A percentile compares a stretch with the other conserved stretches of the same genome.
These are phyloP conservation scores for Clarireedia hainanense DNA, from an alignment of 2,329 filamentous ascomycete species.

Conservation along the genomic window DNA sequence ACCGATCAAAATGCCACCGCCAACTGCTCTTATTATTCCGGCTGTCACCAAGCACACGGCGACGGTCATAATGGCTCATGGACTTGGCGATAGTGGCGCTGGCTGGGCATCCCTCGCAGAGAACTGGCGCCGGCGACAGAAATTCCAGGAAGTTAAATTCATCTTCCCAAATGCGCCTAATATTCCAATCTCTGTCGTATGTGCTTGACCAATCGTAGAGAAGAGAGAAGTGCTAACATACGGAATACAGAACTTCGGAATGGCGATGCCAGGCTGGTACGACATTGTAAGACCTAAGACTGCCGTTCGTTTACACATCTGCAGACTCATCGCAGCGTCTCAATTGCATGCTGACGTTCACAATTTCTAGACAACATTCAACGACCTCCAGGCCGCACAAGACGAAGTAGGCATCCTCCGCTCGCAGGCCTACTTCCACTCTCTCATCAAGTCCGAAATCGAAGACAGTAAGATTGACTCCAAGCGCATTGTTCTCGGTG, in stretches of 20 bases:
- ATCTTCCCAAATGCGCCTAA: slow-evolving; percentile 84
- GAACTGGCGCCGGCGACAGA: slow-evolving; percentile 73
- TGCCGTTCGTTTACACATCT: slow-evolving; percentile 18
- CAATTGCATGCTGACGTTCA: not conserved
- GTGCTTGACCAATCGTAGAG: not conserved
- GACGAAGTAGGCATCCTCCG: slow-evolving; percentile 68
- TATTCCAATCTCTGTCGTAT: slow-evolving; percentile 76
- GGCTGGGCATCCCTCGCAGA: slow-evolving; percentile 79
- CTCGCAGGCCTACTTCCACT: slow-evolving; percentile 68
- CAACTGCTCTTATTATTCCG: slow-evolving; percentile 58
- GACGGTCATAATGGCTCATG: slow-evolving; percentile 90
- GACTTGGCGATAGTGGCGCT: slow-evolving; percentile 74
- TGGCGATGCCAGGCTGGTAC: slow-evolving; percentile 82
- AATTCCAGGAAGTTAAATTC: slow-evolving; percentile 86
- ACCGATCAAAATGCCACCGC: slow-evolving; percentile 17
- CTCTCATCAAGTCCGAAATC: slow-evolving; percentile 72
- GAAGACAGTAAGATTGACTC: slow-evolving; percentile 66
- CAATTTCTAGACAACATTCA: slow-evolving; percentile 33
- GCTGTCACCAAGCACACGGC: slow-evolving; percentile 80
- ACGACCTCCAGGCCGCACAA: slow-evolving; percentile 40
- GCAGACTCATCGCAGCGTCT: not conserved
- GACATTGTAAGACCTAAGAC: slow-evolving; percentile 53
- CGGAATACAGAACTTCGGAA: slow-evolving; percentile 56
- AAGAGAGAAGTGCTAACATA: not conserved
- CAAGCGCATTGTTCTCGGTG: slow-evolving; percentile 76